phyloP scores from a whole-genome alignment of 352 stramenopile genomes.

The Ochromonadaceae sp. region DNA sequence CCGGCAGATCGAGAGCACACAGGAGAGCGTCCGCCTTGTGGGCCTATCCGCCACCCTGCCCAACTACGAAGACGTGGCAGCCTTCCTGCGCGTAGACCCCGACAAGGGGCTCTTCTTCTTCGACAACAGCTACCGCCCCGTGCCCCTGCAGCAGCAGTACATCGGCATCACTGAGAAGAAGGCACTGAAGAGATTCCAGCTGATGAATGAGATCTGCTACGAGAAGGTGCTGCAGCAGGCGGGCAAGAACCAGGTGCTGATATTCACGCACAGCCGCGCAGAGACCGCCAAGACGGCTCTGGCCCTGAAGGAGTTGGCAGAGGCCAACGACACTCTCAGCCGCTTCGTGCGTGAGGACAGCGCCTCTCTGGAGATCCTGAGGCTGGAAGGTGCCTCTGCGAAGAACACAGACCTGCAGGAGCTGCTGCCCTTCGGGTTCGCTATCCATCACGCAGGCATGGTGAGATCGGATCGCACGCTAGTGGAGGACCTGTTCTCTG shows the following conservation, averaged over 20 bases:
- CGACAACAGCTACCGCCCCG: slow-evolving; percentile 93
- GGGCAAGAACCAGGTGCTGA: slow-evolving; percentile 90
- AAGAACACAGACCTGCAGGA: slow-evolving; percentile 96
- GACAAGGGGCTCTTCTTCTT: slow-evolving; percentile 98
- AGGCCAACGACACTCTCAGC: slow-evolving; percentile 81
- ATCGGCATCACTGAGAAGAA: slow-evolving; percentile 99
- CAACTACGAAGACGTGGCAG: slow-evolving; percentile 97
- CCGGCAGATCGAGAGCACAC: slow-evolving; percentile 87
- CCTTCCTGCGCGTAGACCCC: slow-evolving; percentile 91
- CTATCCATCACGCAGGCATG: slow-evolving; percentile 98
- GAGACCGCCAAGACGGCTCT: slow-evolving; percentile 92
- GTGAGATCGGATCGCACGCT: slow-evolving; percentile 84
- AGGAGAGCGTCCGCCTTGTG: slow-evolving; percentile 89
- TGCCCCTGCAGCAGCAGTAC: slow-evolving; percentile 98
- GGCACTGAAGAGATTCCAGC: slow-evolving; percentile 90
- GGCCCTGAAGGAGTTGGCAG: slow-evolving; percentile 80
- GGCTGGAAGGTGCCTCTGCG: slow-evolving; percentile 67
- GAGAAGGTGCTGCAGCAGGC: slow-evolving; percentile 91
- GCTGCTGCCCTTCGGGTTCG: slow-evolving; percentile 93
- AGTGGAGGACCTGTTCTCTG: slow-evolving; percentile 95
- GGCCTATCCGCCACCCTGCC: slow-evolving; percentile 94
- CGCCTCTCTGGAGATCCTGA: slow-evolving; percentile 62
- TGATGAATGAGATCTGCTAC: slow-evolving; percentile 99
- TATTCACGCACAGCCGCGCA: slow-evolving; percentile 97
- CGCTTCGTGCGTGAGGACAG: slow-evolving; percentile 69